phyloP scores from a whole-genome alignment of 1,139 yeast genomes.

The Dujonia santamariae region DNA sequence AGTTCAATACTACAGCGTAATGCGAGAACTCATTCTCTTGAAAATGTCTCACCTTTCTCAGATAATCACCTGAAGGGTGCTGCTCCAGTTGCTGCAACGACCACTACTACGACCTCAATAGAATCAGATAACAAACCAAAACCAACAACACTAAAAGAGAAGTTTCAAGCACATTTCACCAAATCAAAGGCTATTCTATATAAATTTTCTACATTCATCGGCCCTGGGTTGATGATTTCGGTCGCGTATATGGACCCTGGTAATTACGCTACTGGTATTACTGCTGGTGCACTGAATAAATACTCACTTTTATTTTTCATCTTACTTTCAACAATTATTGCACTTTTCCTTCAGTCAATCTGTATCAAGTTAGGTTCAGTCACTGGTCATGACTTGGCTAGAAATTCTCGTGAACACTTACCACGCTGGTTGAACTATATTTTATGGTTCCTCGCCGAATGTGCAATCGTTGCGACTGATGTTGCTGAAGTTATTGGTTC shows the following conservation, averaged over 20 bases:
- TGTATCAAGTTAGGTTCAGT: slow-evolving; percentile 78
- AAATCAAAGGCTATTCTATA: slow-evolving; percentile 14
- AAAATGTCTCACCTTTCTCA: too few relatives aligned
- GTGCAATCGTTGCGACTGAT: slow-evolving; percentile 82
- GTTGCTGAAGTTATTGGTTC: slow-evolving; percentile 86
- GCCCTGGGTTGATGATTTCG: slow-evolving; percentile 86
- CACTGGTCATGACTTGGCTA: slow-evolving; percentile 74
- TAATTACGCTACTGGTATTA: slow-evolving; percentile 74
- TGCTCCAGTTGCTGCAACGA: too few relatives aligned
- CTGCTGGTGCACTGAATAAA: slow-evolving; percentile 71
- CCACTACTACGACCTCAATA: too few relatives aligned
- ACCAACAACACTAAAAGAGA: too few relatives aligned
- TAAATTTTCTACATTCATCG: slow-evolving; percentile 61
- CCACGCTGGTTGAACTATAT: slow-evolving; percentile 58
- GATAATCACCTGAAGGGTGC: too few relatives aligned
- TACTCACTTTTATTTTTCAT: slow-evolving; percentile 66
- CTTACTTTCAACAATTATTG: slow-evolving; percentile 64
- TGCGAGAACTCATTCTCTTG: too few relatives aligned
- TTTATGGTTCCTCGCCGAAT: slow-evolving; percentile 70
- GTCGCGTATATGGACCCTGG: slow-evolving; percentile 99
- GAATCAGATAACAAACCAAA: too few relatives aligned
- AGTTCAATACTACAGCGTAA: too few relatives aligned
- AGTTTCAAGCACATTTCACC: too few relatives aligned
- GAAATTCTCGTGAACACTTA: slow-evolving; percentile 60
- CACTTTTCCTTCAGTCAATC: slow-evolving; percentile 68